A percentile compares a stretch with the other conserved stretches of the same genome.
These are phyloP conservation scores for Monosporozyma aerobia DNA, from an alignment of 805 yeast species.

Conservation along the genomic window DNA sequence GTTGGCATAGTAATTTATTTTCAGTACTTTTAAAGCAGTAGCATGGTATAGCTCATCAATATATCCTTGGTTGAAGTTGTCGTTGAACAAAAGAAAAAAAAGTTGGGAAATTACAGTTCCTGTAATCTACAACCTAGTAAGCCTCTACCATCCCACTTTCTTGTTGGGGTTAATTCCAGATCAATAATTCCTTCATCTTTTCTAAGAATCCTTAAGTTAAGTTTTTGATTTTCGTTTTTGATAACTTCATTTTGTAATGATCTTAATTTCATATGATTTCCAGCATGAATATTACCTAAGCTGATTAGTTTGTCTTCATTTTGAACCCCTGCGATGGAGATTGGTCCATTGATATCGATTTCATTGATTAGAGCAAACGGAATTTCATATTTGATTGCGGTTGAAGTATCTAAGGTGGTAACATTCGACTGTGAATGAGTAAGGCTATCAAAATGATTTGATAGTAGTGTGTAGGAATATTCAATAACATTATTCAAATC, in stretches of 20 bases:
- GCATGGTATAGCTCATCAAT: too few relatives aligned
- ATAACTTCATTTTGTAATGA: slow-evolving; percentile 38
- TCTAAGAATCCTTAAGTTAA: slow-evolving; percentile 28
- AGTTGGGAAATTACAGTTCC: background rate
- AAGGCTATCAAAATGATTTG: slow-evolving; percentile 32
- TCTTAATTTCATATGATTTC: slow-evolving; percentile 44
- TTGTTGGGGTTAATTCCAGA: slow-evolving; percentile 37
- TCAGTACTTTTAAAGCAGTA: too few relatives aligned
- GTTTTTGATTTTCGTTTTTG: slow-evolving; percentile 27
- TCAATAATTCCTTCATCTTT: slow-evolving; percentile 19
- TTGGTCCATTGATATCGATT: slow-evolving; percentile 49
- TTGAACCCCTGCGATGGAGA: slow-evolving; percentile 43
- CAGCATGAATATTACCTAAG: slow-evolving; percentile 47
- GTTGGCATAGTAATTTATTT: too few relatives aligned
- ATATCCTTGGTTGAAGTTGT: too few relatives aligned
- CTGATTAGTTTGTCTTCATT: slow-evolving; percentile 45
- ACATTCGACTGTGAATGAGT: background rate
- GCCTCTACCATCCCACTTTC: slow-evolving; percentile 58
- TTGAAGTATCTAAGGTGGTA: background rate
- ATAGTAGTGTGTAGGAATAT: slow-evolving; percentile 39
- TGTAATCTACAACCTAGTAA: slow-evolving; percentile 50
- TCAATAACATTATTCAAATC: slow-evolving; percentile 48
- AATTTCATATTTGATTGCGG: slow-evolving; percentile 13
- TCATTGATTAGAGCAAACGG: slow-evolving; percentile 51
- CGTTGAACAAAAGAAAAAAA: background rate